Percentiles rank a stretch among this genome's conserved stretches.
phyloP scores from a whole-genome alignment of 345 rosid genomes.

The Boechera divaricarpa region DNA sequence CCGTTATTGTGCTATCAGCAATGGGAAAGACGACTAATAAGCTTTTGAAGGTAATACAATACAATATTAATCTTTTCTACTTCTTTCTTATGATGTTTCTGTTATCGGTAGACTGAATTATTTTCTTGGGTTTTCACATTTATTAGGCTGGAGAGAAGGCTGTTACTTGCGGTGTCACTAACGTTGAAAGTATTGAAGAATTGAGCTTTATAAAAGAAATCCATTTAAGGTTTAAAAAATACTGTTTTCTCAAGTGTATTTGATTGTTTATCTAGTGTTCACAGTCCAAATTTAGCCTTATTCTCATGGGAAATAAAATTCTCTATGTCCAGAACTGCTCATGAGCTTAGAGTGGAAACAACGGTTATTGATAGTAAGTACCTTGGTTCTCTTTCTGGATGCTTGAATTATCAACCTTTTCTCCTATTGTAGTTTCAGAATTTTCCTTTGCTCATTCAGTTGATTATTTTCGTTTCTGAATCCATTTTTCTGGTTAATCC shows the following conservation, averaged over 20 bases:
- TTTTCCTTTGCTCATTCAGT: not conserved
- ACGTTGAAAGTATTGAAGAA: constrained; percentile 68
- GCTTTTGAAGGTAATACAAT: constrained; percentile 60
- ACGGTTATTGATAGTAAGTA: constrained; percentile 39
- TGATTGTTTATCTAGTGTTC: constrained; percentile 1
- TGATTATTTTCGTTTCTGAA: not conserved
- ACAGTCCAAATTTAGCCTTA: constrained; percentile 1
- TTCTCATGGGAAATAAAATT: constrained; percentile 15
- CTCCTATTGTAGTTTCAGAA: constrained; percentile 3
- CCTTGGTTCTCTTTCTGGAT: constrained; percentile 11
- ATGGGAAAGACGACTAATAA: constrained; percentile 94
- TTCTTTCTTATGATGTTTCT: constrained; percentile 19
- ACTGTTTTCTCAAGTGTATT: constrained; percentile 5
- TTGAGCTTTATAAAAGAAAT: constrained; percentile 67
- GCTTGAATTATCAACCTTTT: constrained; percentile 18
- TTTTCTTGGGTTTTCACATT: constrained; percentile 4
- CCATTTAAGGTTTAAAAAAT: constrained; percentile 57
- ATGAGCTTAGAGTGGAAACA: constrained; percentile 45
- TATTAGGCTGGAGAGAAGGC: constrained; percentile 91
- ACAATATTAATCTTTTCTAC: not conserved
- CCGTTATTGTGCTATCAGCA: constrained; percentile 85
- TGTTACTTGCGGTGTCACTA: constrained; percentile 75
- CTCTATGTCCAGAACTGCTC: constrained; percentile 45
- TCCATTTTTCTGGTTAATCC: constrained; percentile 23
- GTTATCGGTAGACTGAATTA: not conserved